Base-by-base conservation (phyloP, 768 basidiomycete species). In the Pleurotus djamor region DNA sequence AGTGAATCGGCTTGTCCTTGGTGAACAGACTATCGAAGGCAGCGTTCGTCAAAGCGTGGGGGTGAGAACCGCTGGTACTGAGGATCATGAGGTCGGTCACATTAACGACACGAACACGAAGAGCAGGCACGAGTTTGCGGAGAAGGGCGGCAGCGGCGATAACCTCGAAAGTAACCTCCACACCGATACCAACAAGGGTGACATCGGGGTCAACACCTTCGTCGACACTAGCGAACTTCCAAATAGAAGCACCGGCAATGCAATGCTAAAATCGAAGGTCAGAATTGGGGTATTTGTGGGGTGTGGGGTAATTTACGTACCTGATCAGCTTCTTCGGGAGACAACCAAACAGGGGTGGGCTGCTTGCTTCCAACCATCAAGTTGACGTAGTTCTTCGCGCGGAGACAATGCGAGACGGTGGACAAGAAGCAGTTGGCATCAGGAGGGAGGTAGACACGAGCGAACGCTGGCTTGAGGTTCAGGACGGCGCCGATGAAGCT, bases 81-180 rank as follows among this genome's bases (percentile, higher is more conserved):
- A 97, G 81, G 59, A 95, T 87, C 85, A 97, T 89, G 48, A 96
- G 78, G 66, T 96, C 94, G 1, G 92, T 91, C 60, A 96, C 88
- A 64, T 96, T 96, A 59, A 96, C 86, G 59, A 96, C 90, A 16
- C 92, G 86, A 5, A 93, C 87, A 38, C 94, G 87, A 32, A 97
- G 80, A 7, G 80, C 79, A 2, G 91, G 86, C n/a, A 78, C 77
- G 21, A 82, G 73, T 66, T 85, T 83, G 65, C 88, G 87, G 28
- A 96, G 83, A 17, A 95, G 79, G 2, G 86, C 85, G 0, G 92
- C 89, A 0, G 94, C 94, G 2, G 91, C 89, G 66, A 96, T 87
- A 58, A 94, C 88, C 69, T 97, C 94, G 64, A 92, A 89, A 0
- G 92, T 96, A 21, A 92, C 81, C 71, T 95, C 94, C 32, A 91